Evolutionary conservation across 2,329 filamentous ascomycete species (phyloP).

Genomic region (Chaetomiaceae sp.): DNA sequence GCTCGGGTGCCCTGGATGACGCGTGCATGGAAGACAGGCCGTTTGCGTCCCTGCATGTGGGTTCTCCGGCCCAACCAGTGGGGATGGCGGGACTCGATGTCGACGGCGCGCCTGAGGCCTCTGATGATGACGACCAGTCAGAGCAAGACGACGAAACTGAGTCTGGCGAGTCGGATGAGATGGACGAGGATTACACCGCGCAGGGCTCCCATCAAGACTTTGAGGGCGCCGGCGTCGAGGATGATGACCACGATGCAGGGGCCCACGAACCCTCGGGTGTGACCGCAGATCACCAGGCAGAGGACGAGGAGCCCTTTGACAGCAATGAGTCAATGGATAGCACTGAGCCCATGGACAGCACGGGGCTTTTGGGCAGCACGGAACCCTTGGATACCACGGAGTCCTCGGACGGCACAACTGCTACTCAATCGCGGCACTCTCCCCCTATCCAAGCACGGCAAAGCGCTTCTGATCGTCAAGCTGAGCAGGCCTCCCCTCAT

Average conservation of each 20-base stretch:
- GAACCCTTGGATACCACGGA: too few species aligned
- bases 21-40: neutral
- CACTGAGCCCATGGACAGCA: too few species aligned
- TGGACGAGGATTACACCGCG: conserved; percentile 4
- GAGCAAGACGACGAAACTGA: conserved; percentile 4
- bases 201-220: conserved; percentile 4
- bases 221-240: conserved; percentile 7
- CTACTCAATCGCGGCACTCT: too few species aligned
- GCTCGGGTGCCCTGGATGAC: conserved; percentile 8
- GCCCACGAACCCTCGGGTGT: neutral
- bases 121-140: neutral
- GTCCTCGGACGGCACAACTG: too few species aligned
- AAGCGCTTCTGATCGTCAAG: too few species aligned
- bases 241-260: too few species aligned
- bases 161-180: conserved; percentile 1
- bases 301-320: too few species aligned
- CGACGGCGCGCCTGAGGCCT: neutral
- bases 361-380: too few species aligned
- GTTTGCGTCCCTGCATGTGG: neutral
- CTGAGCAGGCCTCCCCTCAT: too few species aligned
- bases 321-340: too few species aligned
- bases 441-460: too few species aligned
- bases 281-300: neutral
- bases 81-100: conserved; percentile 4
- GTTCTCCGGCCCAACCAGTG: neutral